Base-by-base conservation (phyloP, 768 basidiomycete species). In the Suillus bovinus region DNA sequence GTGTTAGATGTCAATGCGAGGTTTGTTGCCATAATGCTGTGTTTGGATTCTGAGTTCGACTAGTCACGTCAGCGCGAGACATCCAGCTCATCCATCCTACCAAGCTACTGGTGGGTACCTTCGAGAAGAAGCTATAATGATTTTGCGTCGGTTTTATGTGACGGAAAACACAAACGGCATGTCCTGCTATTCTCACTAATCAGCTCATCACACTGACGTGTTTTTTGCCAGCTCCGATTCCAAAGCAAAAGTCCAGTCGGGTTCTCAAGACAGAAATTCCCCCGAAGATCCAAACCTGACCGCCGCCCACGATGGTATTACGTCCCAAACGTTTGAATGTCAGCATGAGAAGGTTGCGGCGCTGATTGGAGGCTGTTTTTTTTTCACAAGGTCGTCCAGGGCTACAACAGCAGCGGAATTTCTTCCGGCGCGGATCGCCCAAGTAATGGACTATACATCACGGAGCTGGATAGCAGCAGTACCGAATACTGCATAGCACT, bases 91-190 rank as follows among this genome's bases (percentile, higher is more conserved):
- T 72, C 85, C 89, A 3, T 73, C 86, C 1, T 98, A 94, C 74
- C 74, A 75, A 33, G 93, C 94, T 4, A 82, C 76, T 24, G 90
- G 91, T 6, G 93, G 93, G 7, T 91, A 87, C 70, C 80, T 82
- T 66, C 80, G 93, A 27, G 90, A 94, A 70, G 91, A 93, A 63
- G 91, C 93, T 3, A 95, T 96, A 69, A 85, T 95, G 84, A 81
- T 93, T 36, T 74, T 95, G 16, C 86, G 94, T 7, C 84, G 89
- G 36, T 95, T 96, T 77, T 96, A 95, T 77, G 84, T 98, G 69
- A 95, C 93, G 0, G 94, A 97, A 72, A 99, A 99, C 73, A 80
- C 81, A 8, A 94, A 96, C 69, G 96, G 96, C 95, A 63, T 46
- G 82, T 71, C n/a, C 11, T 24, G 13, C 27, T 52, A n/a, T 60